Percentiles rank a stretch among this genome's conserved stretches.
Conservation (phyloP, 148 eudicot species). For the Amaranthus cruentus region DNA sequence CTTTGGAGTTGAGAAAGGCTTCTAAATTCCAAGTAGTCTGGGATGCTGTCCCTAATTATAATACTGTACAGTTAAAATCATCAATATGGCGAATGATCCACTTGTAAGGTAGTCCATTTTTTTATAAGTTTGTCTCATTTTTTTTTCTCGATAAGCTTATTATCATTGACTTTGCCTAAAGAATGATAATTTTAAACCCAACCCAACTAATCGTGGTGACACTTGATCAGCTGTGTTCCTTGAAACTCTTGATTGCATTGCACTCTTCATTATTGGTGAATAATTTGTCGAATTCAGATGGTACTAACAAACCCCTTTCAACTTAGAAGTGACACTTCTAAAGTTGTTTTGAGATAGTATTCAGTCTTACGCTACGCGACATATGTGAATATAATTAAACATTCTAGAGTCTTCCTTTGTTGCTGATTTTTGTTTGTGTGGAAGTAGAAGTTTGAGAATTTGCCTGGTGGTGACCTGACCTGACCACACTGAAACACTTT, state of each 20-base stretch:
- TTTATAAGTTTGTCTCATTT: neutral
- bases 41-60: neutral
- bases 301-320: neutral
- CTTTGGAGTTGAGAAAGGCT: neutral
- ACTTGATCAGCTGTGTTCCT: too few species aligned
- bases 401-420: neutral
- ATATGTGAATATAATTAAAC: neutral
- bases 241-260: too few species aligned
- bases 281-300: neutral
- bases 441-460: neutral
- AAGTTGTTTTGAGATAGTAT: neutral
- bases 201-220: too few species aligned
- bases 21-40: neutral
- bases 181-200: too few species aligned
- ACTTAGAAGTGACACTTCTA: neutral
- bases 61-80: conserved; percentile 2
- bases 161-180: too few species aligned
- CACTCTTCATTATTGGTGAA: neutral
- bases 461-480: neutral
- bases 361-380: conserved; percentile 1
- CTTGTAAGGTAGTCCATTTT: neutral
- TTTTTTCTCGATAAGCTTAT: too few species aligned
- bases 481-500: neutral
- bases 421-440: neutral
- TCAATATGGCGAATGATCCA: neutral